These are phyloP conservation scores for Pythium monospermum DNA, from an alignment of 352 stramenopile genomes.

Conservation along the genomic window DNA sequence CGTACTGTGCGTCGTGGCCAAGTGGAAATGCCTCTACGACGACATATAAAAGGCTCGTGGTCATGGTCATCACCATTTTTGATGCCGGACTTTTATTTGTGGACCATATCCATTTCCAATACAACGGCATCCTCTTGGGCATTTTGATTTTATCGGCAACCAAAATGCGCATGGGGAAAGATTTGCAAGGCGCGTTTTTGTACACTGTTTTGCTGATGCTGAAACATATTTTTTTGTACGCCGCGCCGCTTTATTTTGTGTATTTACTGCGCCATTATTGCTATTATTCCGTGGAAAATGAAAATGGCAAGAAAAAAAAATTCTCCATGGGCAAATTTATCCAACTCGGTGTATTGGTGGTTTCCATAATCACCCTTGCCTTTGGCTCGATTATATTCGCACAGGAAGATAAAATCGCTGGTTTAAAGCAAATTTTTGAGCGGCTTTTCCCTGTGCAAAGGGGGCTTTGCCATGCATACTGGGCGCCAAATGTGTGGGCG, in stretches of 20 bases:
- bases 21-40: slow-evolving; percentile 67
- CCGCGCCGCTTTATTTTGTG: slow-evolving; percentile 95
- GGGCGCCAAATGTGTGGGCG: slow-evolving; percentile 98
- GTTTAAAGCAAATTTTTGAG: slow-evolving; percentile 85
- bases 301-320: slow-evolving; percentile 9
- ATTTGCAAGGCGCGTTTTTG: slow-evolving; percentile 83
- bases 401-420: slow-evolving; percentile 41
- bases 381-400: slow-evolving; percentile 69
- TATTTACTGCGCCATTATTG: slow-evolving; percentile 93
- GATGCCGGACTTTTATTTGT: slow-evolving; percentile 94
- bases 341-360: slow-evolving; percentile 76
- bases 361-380: slow-evolving; percentile 74
- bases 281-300: slow-evolving; percentile 38
- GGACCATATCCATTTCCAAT: slow-evolving; percentile 99
- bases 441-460: slow-evolving; percentile 96
- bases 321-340: slow-evolving; percentile 77
- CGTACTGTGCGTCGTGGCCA: slow-evolving; percentile 79
- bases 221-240: slow-evolving; percentile 97
- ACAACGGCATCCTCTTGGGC: slow-evolving; percentile 97
- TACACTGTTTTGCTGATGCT: slow-evolving; percentile 94
- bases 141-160: slow-evolving; percentile 91
- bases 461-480: slow-evolving; percentile 97
- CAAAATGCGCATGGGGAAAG: slow-evolving; percentile 69
- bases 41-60: slow-evolving; percentile 55
- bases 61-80: slow-evolving; percentile 87